phyloP scores from a whole-genome alignment of 352 stramenopile species.

The Phytophthora lateralis region DNA sequence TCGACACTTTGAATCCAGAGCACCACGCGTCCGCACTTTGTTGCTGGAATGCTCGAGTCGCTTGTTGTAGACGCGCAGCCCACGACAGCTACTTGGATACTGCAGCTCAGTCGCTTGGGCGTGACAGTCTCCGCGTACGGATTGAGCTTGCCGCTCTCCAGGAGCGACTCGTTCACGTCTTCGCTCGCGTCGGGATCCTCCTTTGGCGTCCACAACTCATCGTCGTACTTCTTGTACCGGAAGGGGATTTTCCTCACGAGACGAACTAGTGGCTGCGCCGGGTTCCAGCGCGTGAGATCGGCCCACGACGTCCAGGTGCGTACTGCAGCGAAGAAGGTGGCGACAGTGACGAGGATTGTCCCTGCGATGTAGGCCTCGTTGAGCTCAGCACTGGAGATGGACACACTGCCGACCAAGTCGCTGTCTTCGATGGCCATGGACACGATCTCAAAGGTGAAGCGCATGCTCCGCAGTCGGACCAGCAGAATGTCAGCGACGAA shows the following conservation, averaged over 20 bases:
- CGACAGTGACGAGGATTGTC: conserved; percentile 8
- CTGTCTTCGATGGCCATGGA: conserved; percentile 32
- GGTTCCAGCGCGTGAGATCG: conserved; percentile 29
- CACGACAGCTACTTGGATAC: not conserved
- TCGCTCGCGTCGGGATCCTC: conserved; percentile 15
- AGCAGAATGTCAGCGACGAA: conserved; percentile 34
- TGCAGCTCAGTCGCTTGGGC: conserved; percentile 20
- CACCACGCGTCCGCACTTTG: not conserved
- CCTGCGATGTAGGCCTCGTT: conserved; percentile 21
- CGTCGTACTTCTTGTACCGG: conserved; percentile 12
- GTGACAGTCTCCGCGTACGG: conserved; percentile 17
- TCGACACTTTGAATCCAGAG: conserved; percentile 12
- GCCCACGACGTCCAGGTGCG: conserved; percentile 29
- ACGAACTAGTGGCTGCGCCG: conserved; percentile 1
- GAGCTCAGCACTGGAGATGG: conserved; percentile 25
- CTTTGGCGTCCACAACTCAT: conserved; percentile 30
- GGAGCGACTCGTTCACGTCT: conserved; percentile 17
- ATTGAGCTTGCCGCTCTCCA: conserved; percentile 20
- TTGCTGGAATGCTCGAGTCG: not conserved
- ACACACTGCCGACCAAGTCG: conserved; percentile 28
- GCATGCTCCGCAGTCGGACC: conserved; percentile 31
- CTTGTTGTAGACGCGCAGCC: not conserved
- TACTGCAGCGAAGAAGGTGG: conserved; percentile 27
- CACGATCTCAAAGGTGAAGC: conserved; percentile 39
- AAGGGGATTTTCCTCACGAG: conserved; percentile 1